Evolutionary conservation across 2,329 filamentous ascomycete species (phyloP).

Genomic region (Hypomyces perniciosus): DNA sequence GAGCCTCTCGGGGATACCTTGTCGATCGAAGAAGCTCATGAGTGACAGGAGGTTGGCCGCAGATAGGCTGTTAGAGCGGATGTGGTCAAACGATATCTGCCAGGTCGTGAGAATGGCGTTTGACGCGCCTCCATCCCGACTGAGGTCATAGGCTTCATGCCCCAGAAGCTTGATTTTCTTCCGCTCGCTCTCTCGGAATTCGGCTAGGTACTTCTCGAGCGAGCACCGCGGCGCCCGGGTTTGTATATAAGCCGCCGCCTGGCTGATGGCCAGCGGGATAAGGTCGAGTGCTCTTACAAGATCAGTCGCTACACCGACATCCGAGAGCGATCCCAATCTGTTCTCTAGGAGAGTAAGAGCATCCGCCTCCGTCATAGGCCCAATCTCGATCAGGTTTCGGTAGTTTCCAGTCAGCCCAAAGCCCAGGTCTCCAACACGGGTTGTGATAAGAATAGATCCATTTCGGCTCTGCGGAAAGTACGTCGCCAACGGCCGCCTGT

Average conservation of each 20-base stretch:
- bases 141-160: neutral
- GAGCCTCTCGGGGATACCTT: slow-evolving; percentile 29
- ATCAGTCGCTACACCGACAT: slow-evolving; percentile 13
- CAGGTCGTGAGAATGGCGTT: neutral
- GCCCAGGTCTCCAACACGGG: slow-evolving; percentile 7
- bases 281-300: slow-evolving; percentile 25
- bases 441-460: slow-evolving; percentile 26
- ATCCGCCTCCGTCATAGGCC: neutral
- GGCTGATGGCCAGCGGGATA: slow-evolving; percentile 29
- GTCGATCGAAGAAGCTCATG: slow-evolving; percentile 41
- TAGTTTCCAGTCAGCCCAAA: neutral
- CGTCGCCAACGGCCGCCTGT: neutral
- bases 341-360: slow-evolving; percentile 12
- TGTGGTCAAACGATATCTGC: slow-evolving; percentile 21
- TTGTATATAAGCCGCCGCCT: slow-evolving; percentile 30
- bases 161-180: slow-evolving; percentile 2
- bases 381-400: neutral
- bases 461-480: slow-evolving; percentile 19
- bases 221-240: slow-evolving; percentile 22
- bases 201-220: slow-evolving; percentile 31
- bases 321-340: slow-evolving; percentile 15
- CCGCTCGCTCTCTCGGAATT: slow-evolving; percentile 22
- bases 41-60: slow-evolving; percentile 39
- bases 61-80: slow-evolving; percentile 24
- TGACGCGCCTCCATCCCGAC: neutral